These are phyloP conservation scores for Pichia sp. DNA, from an alignment of 1,139 yeast species.

Conservation along the genomic window DNA sequence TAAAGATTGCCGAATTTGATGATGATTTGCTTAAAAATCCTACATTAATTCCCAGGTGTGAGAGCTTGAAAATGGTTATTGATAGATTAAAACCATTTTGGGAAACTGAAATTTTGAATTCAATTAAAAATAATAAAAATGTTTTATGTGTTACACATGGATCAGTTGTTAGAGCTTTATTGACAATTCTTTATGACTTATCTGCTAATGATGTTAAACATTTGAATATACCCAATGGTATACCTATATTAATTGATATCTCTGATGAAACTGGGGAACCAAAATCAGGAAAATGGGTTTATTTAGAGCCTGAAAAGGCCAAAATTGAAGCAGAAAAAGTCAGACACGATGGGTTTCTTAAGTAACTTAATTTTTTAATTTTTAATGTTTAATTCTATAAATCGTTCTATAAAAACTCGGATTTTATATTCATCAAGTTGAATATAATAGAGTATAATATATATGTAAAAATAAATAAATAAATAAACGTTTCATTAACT, in stretches of 20 bases:
- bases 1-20: constrained; percentile 15
- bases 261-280: constrained; percentile 37
- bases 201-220: constrained; percentile 58
- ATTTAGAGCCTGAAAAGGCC: constrained; percentile 68
- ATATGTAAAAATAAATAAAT: too few species aligned
- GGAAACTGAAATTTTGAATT: constrained; percentile 36
- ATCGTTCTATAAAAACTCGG: too few species aligned
- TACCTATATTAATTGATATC: constrained; percentile 47
- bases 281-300: constrained; percentile 39
- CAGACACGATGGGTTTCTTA: constrained; percentile 46
- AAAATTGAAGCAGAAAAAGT: constrained; percentile 58
- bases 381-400: too few species aligned
- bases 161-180: constrained; percentile 61
- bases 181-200: constrained; percentile 51
- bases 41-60: constrained; percentile 53
- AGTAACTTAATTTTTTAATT: too few species aligned
- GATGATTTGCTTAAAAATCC: constrained; percentile 21
- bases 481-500: not conserved
- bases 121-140: constrained; percentile 31
- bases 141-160: constrained; percentile 73
- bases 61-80: constrained; percentile 63
- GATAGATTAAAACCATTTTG: constrained; percentile 55
- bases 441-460: too few species aligned
- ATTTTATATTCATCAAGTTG: too few species aligned
- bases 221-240: constrained; percentile 72